These are phyloP conservation scores for Colletotrichum trifolii DNA, from an alignment of 2,329 filamentous ascomycete species.

Conservation along the genomic window DNA sequence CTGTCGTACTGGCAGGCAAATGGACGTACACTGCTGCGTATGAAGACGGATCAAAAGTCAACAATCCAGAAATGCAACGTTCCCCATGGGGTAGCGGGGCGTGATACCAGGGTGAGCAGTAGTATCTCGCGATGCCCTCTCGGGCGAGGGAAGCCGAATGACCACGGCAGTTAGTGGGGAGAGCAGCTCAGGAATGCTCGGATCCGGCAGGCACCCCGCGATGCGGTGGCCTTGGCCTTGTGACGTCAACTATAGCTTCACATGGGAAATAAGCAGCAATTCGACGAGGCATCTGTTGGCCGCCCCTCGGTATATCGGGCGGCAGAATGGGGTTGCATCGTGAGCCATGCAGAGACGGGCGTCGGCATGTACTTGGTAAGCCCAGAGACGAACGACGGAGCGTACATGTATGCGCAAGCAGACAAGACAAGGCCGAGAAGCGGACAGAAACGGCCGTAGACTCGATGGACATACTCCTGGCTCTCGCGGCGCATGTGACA, in stretches of 20 bases:
- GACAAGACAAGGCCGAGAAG: background rate
- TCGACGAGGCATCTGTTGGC: conserved; percentile 4
- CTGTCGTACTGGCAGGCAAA: background rate
- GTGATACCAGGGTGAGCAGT: background rate
- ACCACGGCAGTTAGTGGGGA: conserved; percentile 28
- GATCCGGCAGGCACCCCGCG: conserved; percentile 14
- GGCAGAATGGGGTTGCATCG: conserved; percentile 17
- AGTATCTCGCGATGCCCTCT: conserved; percentile 5
- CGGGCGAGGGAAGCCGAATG: conserved; percentile 19
- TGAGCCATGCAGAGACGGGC: background rate
- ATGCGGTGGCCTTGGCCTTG: conserved; percentile 25
- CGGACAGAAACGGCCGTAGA: conserved; percentile 3
- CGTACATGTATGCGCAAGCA: background rate
- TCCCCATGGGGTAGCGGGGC: conserved; percentile 35
- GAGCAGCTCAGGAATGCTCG: background rate
- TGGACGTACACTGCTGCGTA: background rate
- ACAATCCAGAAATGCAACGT: conserved; percentile 24
- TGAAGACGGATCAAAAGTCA: background rate
- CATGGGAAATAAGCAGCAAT: conserved; percentile 29
- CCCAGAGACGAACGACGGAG: background rate
- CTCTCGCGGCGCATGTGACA: conserved; percentile 22
- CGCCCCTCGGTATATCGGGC: conserved; percentile 30
- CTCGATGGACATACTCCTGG: background rate
- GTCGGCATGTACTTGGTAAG: conserved; percentile 1
- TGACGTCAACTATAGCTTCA: conserved; percentile 24